Evolutionary conservation across 106 monocot genomes (phyloP).

Genomic region (Acorus calamus): DNA sequence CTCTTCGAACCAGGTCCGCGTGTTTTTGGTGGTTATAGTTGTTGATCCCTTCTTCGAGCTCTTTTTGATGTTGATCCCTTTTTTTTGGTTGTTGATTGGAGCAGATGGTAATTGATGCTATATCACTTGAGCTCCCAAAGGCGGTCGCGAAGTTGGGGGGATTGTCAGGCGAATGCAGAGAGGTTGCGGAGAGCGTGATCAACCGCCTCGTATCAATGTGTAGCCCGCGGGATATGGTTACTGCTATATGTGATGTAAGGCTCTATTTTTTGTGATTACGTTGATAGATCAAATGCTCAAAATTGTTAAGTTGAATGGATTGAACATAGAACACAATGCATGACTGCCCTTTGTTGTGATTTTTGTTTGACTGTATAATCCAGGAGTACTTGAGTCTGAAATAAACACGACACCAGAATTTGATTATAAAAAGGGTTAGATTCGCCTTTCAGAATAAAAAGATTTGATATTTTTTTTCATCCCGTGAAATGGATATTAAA

Average conservation of each 20-base stretch:
- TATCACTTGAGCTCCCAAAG: conserved; percentile 61
- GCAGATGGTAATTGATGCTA: conserved; percentile 58
- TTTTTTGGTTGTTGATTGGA: neutral
- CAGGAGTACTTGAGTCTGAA: too few relatives aligned
- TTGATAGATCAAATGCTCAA: neutral
- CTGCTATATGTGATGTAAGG: conserved; percentile 68
- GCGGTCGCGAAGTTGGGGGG: conserved; percentile 47
- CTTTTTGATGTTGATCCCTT: neutral
- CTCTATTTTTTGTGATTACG: neutral
- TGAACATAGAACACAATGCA: too few relatives aligned
- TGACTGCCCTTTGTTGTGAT: too few relatives aligned
- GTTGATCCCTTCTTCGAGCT: neutral
- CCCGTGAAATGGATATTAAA: too few relatives aligned
- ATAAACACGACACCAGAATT: too few relatives aligned
- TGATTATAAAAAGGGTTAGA: too few relatives aligned
- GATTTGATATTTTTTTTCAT: too few relatives aligned
- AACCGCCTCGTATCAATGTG: conserved; percentile 40
- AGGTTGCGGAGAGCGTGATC: conserved; percentile 37
- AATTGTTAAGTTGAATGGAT: too few relatives aligned
- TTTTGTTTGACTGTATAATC: too few relatives aligned
- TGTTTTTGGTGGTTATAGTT: neutral
- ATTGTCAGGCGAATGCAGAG: conserved; percentile 37
- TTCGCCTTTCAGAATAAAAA: too few relatives aligned
- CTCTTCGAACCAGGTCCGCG: conserved; percentile 41
- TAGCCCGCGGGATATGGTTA: conserved; percentile 75